Conservation (phyloP, 176 grass and related monocot genomes). For the Luzula sylvatica region DNA sequence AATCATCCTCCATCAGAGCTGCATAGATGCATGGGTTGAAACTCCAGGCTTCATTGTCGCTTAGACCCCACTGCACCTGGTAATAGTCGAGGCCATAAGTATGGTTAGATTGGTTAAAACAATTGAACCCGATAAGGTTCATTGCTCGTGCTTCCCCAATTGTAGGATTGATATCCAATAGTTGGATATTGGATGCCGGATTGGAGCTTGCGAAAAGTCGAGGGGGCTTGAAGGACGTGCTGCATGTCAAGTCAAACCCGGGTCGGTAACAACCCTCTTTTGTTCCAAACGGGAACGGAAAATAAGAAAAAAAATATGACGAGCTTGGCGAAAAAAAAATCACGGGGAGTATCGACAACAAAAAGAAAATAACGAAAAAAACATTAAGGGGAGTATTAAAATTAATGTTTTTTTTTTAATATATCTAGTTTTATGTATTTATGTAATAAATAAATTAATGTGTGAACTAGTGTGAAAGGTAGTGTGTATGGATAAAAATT, state of each 20-base stretch:
- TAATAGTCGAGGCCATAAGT: background rate
- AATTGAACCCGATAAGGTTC: background rate
- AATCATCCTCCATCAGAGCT: background rate
- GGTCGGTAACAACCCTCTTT: background rate
- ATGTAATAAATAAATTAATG: too few species aligned
- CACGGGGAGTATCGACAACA: too few species aligned
- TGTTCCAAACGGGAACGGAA: conserved; percentile 37
- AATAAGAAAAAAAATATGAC: too few species aligned
- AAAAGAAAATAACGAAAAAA: too few species aligned
- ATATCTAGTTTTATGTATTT: too few species aligned
- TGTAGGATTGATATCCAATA: background rate
- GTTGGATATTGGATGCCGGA: background rate
- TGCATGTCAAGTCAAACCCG: conserved; percentile 24
- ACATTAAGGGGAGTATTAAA: too few species aligned
- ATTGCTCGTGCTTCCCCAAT: background rate
- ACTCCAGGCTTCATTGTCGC: background rate
- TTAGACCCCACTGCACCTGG: background rate
- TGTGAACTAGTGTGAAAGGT: too few species aligned
- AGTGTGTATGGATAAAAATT: too few species aligned
- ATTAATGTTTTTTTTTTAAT: too few species aligned
- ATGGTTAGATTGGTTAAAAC: background rate
- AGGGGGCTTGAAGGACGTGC: background rate
- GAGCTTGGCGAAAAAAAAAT: too few species aligned
- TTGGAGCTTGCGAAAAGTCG: background rate
- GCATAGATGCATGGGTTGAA: background rate